Base-by-base conservation (phyloP, 2,329 filamentous ascomycete genomes). In the Aureobasidium namibiae region DNA sequence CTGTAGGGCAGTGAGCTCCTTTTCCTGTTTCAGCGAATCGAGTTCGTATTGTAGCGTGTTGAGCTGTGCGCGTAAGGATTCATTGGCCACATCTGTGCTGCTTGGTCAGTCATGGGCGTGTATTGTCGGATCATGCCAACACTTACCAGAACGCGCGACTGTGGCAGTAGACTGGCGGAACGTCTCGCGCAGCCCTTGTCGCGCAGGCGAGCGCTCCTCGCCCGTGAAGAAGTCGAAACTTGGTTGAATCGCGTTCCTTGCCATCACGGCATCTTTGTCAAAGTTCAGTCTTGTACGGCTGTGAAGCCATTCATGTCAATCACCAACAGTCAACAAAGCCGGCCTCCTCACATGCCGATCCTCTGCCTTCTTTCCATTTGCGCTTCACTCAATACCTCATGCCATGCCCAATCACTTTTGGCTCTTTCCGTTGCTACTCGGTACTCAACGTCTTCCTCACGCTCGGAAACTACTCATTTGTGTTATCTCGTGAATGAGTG, bases 1-100 rank as follows among this genome's bases (percentile, higher is more conserved):
- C 62, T 90, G 86, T 16, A 96, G 79, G 10, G 84, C 80, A 49
- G 85, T 78, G 67, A 96, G 82, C 60, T 95, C 90, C 66, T 89
- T 87, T 68, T 97, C 92, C 66, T 96, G 90, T 67, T 92, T 92
- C 56, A 89, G 77, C 18, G 89, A 92, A 67, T 91, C 89, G 64
- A 96, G 80, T 61, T 92, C 90, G 75, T 96, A 99, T 62, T 86
- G 87, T 53, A 96, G 77, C 0, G 90, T 89, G 62, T 92, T 94
- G 42, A 97, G 79, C 73, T 96, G 90, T 1, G 92, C 90, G 68
- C 92, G 92, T 26, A 97, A 80, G 64, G 92, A 87, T 68, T 97
- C 92, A 61, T 83, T 86, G 65, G 71, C 69, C 63, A 71, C 68
- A 31, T 61, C 59, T 57, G 29, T 2, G 23, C 14, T n/a, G 4